Base-by-base conservation (phyloP, 768 basidiomycete genomes). In the Auriscalpium orientale region DNA sequence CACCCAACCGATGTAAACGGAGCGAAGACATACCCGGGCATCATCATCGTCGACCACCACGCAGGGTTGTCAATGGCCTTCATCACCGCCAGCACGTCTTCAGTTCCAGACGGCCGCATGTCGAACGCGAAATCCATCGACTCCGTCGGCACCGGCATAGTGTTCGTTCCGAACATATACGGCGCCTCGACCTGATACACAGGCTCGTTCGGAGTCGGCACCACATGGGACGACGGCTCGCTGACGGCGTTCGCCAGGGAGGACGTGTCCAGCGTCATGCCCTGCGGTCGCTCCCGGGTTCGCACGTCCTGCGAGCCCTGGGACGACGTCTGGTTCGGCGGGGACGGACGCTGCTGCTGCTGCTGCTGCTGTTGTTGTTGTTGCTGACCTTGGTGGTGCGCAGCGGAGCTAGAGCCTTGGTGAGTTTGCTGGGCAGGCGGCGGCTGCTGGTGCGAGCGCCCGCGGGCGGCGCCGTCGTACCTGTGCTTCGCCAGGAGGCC, bases 11-110 rank as follows among this genome's bases (percentile, higher is more conserved):
- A 44, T n/a, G 18, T 2, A 44, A 11, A 34, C 15, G 35, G 13
- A 40, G 51, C 9, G 47, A 13, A 28, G 37, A 62, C 71, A 22
- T 49, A 86, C 84, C 89, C 89, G 38, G 89, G 89, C 85, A 91
- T 87, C 87, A 90, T 86, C 83, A 89, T 85, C 49, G 79, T 86
- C 46, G 77, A 70, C 87, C 86, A 89, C 79, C 83, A 91, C 8
- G 72, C 76, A 2, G 83, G 83, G 50, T 84, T 87, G 58, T 85
- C 83, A 55, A 91, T 73, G 33, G 82, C 82, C 50, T 82, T 78
- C 83, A 91, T 85, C 18, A 86, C 79, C 0, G 87, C 88, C 58
- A 87, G 74, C 68, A 82, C 78, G 46, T 85, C 74, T 0, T 74
- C 79, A 44, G 43, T 57, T 7, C 54, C 51, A 21, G 43, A 45